Conservation (phyloP, 208 protist species). For the Vickermania ingenoplastis region DNA sequence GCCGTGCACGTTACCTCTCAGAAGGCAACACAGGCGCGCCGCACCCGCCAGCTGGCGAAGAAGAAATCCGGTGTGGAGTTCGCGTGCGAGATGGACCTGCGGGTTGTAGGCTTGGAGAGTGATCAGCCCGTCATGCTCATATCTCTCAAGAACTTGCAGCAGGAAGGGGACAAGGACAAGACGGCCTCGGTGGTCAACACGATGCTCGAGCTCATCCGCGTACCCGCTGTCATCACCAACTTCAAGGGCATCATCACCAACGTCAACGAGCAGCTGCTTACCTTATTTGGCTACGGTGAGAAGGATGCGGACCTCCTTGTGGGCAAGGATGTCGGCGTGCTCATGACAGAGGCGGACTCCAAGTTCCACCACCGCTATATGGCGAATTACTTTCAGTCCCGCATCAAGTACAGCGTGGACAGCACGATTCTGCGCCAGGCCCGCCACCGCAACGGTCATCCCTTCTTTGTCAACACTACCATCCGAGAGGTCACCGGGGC, state of each 20-base stretch:
- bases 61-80: conserved; percentile 8
- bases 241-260: conserved; percentile 7
- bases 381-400: conserved; percentile 22
- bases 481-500: conserved; percentile 6
- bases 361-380: conserved; percentile 15
- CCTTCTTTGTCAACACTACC: conserved; percentile 2
- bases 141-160: neutral
- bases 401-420: conserved; percentile 14
- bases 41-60: conserved; percentile 1
- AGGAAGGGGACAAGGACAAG: neutral
- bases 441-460: conserved; percentile 9
- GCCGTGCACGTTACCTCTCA: neutral
- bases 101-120: neutral
- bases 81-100: conserved; percentile 7
- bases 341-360: conserved; percentile 14
- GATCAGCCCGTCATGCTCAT: conserved; percentile 11
- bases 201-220: neutral
- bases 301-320: conserved; percentile 8
- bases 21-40: neutral
- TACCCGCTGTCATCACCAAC: conserved; percentile 9
- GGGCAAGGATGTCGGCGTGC: conserved; percentile 16
- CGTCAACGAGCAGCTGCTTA: conserved; percentile 6
- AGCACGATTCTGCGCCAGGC: conserved; percentile 9
- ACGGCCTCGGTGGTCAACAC: neutral
- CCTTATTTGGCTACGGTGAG: conserved; percentile 10